These are phyloP conservation scores for Phlebiopsis flavidoalba DNA, from an alignment of 768 basidiomycete genomes.

Conservation along the genomic window DNA sequence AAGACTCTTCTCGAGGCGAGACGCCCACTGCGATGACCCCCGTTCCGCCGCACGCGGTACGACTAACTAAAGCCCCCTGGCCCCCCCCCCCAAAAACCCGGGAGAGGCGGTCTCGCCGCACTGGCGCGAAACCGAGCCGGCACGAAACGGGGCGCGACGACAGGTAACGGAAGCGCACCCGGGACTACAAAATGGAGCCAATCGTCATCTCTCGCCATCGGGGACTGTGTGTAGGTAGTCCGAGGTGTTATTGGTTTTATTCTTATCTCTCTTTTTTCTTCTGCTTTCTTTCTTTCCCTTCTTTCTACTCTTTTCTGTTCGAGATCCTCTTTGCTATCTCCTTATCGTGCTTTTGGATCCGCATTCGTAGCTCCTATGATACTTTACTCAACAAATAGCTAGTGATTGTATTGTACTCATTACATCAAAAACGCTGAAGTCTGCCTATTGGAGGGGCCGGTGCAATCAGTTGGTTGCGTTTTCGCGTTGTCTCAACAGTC, in stretches of 20 bases:
- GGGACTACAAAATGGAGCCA: constrained; percentile 40
- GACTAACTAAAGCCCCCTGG: no score
- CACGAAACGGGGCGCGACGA: constrained; percentile 41
- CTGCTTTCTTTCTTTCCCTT: constrained; percentile 13
- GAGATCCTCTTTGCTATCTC: constrained; percentile 8
- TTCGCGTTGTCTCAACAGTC: constrained; percentile 10
- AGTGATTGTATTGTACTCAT: constrained; percentile 28
- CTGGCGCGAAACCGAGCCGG: constrained; percentile 40
- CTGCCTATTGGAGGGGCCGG: neutral
- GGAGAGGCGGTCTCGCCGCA: constrained; percentile 44
- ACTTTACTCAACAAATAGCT: constrained; percentile 26
- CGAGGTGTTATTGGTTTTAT: constrained; percentile 15
- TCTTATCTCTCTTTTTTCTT: constrained; percentile 12
- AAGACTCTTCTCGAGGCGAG: constrained; percentile 22
- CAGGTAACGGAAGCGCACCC: constrained; percentile 49
- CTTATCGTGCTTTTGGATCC: constrained; percentile 17
- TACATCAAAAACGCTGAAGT: constrained; percentile 9
- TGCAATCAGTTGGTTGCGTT: constrained; percentile 4
- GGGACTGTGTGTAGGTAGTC: neutral
- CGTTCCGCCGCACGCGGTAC: constrained; percentile 22
- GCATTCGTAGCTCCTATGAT: constrained; percentile 21
- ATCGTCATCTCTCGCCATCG: neutral
- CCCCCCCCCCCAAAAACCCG: constrained; percentile 11
- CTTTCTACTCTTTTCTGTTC: constrained; percentile 12
- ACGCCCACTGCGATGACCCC: constrained; percentile 24